Evolutionary conservation across 768 basidiomycete species (phyloP).

Genomic region (Lactifluus piperatus): DNA sequence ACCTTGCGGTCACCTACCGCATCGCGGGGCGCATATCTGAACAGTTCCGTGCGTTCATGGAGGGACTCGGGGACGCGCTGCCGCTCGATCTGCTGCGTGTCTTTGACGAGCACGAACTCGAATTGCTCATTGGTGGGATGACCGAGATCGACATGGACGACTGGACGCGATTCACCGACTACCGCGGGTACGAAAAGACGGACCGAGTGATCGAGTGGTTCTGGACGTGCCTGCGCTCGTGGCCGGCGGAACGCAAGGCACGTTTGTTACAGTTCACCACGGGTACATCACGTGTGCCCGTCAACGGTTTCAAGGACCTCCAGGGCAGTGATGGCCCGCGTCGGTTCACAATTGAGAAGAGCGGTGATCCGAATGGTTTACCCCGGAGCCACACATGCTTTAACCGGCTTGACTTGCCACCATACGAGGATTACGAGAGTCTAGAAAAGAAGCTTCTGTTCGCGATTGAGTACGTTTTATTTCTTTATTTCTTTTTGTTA

Average conservation of each 20-base stretch:
- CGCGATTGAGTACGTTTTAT: constrained; percentile 63
- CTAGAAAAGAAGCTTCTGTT: constrained; percentile 79
- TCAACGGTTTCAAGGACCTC: constrained; percentile 91
- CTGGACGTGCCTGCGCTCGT: constrained; percentile 86
- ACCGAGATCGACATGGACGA: constrained; percentile 53
- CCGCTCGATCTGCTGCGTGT: constrained; percentile 79
- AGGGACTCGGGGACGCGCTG: constrained; percentile 76
- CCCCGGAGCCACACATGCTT: constrained; percentile 94
- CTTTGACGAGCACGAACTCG: constrained; percentile 86
- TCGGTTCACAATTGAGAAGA: constrained; percentile 92
- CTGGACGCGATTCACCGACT: constrained; percentile 92
- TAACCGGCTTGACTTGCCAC: constrained; percentile 81
- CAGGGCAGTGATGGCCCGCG: constrained; percentile 91
- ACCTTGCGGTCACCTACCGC: constrained; percentile 72
- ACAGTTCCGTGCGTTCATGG: constrained; percentile 81
- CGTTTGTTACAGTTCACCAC: constrained; percentile 85
- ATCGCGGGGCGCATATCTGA: constrained; percentile 74
- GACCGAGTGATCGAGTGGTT: constrained; percentile 93
- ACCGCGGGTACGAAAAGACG: constrained; percentile 78
- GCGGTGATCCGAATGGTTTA: constrained; percentile 78
- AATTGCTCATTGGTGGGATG: constrained; percentile 86
- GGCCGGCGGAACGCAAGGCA: constrained; percentile 85
- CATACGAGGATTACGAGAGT: constrained; percentile 82
- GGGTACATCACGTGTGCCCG: constrained; percentile 75
- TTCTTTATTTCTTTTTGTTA: constrained; percentile 6